These are phyloP conservation scores for Penicillium mononematosum DNA, from an alignment of 495 filamentous ascomycete species.

Conservation along the genomic window DNA sequence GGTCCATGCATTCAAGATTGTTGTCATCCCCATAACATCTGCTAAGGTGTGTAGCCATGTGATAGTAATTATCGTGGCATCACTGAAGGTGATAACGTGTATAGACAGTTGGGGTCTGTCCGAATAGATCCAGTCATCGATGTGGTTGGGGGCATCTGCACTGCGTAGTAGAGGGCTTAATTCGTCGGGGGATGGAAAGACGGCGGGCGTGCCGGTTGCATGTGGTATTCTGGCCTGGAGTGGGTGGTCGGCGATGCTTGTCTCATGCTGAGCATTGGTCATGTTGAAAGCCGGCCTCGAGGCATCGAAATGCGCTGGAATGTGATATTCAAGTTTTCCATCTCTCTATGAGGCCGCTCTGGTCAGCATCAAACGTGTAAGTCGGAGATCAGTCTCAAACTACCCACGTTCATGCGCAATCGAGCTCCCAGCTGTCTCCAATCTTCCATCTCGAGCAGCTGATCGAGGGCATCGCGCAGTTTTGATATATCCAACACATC, in stretches of 20 bases:
- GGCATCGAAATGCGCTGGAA: neutral
- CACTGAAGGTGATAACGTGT: neutral
- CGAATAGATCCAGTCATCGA: slow-evolving; percentile 2
- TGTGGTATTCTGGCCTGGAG: neutral
- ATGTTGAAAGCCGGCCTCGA: neutral
- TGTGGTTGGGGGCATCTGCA: neutral
- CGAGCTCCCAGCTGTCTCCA: slow-evolving; percentile 7
- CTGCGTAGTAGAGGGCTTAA: neutral
- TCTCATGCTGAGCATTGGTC: neutral
- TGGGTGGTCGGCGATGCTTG: neutral
- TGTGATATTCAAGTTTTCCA: neutral
- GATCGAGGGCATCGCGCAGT: neutral
- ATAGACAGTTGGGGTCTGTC: neutral
- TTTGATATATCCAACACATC: slow-evolving; percentile 1
- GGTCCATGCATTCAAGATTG: slow-evolving; percentile 3
- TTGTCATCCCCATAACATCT: slow-evolving; percentile 3
- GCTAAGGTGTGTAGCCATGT: neutral
- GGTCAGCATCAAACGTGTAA: neutral
- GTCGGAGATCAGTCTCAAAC: neutral
- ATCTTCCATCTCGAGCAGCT: neutral
- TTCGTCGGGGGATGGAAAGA: neutral
- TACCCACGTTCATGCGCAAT: neutral
- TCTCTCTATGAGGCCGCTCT: neutral
- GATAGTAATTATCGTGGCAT: neutral
- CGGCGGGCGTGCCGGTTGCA: neutral